Evolutionary conservation across 495 filamentous ascomycete genomes (phyloP).

Genomic region (Mytilinidion resinicola): DNA sequence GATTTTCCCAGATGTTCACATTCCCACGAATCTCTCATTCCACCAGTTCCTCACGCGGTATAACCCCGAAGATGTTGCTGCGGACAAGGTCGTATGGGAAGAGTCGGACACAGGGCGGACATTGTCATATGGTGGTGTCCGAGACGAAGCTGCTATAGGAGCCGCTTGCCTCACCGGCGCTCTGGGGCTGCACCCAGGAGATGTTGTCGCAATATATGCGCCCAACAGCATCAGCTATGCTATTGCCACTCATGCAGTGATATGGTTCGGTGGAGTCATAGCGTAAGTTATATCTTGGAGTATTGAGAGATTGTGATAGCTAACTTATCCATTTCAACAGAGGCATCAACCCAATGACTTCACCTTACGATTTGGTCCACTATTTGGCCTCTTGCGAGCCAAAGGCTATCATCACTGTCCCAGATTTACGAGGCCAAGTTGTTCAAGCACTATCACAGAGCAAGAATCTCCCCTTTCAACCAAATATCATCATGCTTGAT

Average conservation of each 20-base stretch:
- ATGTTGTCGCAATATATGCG: slow-evolving; percentile 14
- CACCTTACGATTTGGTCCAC: neutral
- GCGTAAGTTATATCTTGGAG: slow-evolving; percentile 4
- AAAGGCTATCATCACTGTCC: neutral
- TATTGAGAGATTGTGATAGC: neutral
- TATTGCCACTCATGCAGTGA: slow-evolving; percentile 8
- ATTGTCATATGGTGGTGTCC: slow-evolving; percentile 14
- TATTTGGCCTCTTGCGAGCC: neutral
- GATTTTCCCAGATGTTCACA: slow-evolving; percentile 2
- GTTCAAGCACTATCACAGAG: too few species aligned
- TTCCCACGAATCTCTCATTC: slow-evolving; percentile 13
- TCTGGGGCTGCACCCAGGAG: neutral
- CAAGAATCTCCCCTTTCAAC: too few species aligned
- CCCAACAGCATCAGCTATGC: slow-evolving; percentile 14
- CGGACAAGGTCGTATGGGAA: slow-evolving; percentile 17
- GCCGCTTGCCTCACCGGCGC: slow-evolving; percentile 8
- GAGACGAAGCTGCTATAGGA: slow-evolving; percentile 8
- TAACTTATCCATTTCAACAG: neutral
- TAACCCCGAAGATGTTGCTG: slow-evolving; percentile 14
- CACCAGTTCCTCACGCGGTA: slow-evolving; percentile 16
- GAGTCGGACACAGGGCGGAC: slow-evolving; percentile 7
- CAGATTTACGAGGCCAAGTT: neutral
- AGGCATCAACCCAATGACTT: slow-evolving; percentile 10
- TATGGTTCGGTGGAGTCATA: slow-evolving; percentile 12
- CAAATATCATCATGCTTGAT: too few species aligned